Base-by-base conservation (phyloP, 345 rosid species). In the Diplotaxis tenuifolia region DNA sequence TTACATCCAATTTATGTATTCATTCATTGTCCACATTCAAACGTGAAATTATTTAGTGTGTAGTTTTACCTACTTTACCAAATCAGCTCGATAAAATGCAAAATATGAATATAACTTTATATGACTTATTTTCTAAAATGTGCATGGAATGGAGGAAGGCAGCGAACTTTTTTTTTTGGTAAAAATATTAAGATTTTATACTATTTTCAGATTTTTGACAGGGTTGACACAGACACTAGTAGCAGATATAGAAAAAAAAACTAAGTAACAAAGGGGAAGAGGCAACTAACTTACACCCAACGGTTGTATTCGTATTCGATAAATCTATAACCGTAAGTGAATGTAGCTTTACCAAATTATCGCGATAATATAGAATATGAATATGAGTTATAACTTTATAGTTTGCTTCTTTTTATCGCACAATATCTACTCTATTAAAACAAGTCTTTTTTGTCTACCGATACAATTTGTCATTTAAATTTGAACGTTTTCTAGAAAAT, bases 291-390 rank as follows among this genome's bases (percentile, higher is more conserved):
- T 25, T 25, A 25, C 3, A 25, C 3, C 38, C 62, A 57, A 28
- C 38, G 18, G 8, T 29, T 28, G 7, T 25, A 29, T 31, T 50
- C 60, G 49, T 49, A 62, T 21, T 62, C 9, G 62, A 63, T 18
- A 21, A 20, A 50, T 4, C 9, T 15, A 15, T 53, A 53, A 15
- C 22, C 6, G 6, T 11, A 23, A 14, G 77, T 28, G 65, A 18
- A 64, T 45, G 36, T 31, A 23, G 28, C 70, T 72, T 54, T 38
- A 19, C 64, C 32, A 58, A 49, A 59, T 58, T 31, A 62, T 36
- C 40, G 15, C 34, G 32, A 66, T 67, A 29, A 45, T 18, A 28
- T 15, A 42, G 42, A 56, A 73, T 65, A 73, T 19, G 8, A 20
- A 65, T 65, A 67, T 20, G 2, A 62, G 5, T 52, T 59, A 29